Base-by-base conservation (phyloP, 2,329 filamentous ascomycete species). In the Alternaria sp. region DNA sequence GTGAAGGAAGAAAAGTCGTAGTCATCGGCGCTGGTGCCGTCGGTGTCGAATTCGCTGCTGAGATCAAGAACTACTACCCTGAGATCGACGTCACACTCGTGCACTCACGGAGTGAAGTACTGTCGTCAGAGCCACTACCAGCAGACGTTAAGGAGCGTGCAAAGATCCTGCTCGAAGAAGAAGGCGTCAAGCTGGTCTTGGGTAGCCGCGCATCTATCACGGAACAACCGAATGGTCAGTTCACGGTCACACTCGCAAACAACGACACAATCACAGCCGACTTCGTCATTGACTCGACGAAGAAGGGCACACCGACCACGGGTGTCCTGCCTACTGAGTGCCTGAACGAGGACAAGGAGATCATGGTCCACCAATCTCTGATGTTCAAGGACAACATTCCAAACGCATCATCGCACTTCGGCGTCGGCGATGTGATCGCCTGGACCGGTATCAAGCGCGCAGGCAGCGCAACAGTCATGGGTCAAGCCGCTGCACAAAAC, bases 401-500 rank as follows among this genome's bases (percentile, higher is more conserved):
- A 5, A 90, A 92, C 66, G 79, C 86, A 12, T 80, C 82, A 0
- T 79, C 80, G 26, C 91, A 94, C 77, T 91, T 90, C 71, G 91
- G 89, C 12, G 84, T 88, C 23, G 92, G 92, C 15, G 92, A 95
- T 74, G 82, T 91, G 15, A 86, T 86, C 30, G 81, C 83, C 51
- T 94, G 92, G 91, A 86, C 89, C 0, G 91, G 91, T 46, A 93
- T 95, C 81, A 94, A 93, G 83, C 89, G 92, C 47, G 92, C 90
- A 71, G 91, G 92, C 23, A 87, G 84, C 15, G 92, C 92, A 32
- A 92, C 94, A 86, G 87, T 91, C 73, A 89, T 90, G 83, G 92
- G 91, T 40, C 87, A 89, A 72, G 84, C 86, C 64, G 86, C 87
- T 4, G 91, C 88, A 7, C 79, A 85, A 57, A 94, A 94, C 55